Evolutionary conservation across 2,329 filamentous ascomycete genomes (phyloP).

Genomic region (Alternaria panax): DNA sequence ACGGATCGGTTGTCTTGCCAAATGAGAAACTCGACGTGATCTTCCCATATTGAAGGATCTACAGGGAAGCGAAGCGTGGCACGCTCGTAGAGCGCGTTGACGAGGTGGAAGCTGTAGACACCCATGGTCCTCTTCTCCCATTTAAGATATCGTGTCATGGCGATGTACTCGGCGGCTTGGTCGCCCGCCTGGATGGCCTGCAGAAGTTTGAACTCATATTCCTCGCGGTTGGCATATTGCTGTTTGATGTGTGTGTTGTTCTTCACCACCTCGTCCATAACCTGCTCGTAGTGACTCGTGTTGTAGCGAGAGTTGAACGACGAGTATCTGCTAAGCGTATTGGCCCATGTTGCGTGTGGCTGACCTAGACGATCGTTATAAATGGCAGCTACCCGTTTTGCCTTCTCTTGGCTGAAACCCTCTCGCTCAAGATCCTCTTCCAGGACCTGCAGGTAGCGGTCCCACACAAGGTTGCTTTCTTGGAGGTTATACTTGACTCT

Average conservation of each 20-base stretch:
- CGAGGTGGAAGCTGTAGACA: slow-evolving; percentile 60
- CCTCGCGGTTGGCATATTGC: slow-evolving; percentile 69
- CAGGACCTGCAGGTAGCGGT: slow-evolving; percentile 77
- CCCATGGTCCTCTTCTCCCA: slow-evolving; percentile 77
- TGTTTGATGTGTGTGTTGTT: slow-evolving; percentile 69
- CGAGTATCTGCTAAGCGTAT: slow-evolving; percentile 77
- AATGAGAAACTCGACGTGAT: slow-evolving; percentile 78
- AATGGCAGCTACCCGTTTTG: slow-evolving; percentile 71
- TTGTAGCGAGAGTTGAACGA: slow-evolving; percentile 77
- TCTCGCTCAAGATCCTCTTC: slow-evolving; percentile 69
- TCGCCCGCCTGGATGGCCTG: slow-evolving; percentile 66
- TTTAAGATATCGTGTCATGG: slow-evolving; percentile 74
- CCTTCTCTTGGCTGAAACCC: slow-evolving; percentile 60
- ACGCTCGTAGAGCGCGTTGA: slow-evolving; percentile 75
- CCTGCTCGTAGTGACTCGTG: slow-evolving; percentile 72
- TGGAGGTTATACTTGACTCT: slow-evolving; percentile 76
- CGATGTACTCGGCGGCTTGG: slow-evolving; percentile 62
- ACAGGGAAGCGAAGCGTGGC: slow-evolving; percentile 77
- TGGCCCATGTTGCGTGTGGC: slow-evolving; percentile 78
- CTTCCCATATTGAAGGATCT: slow-evolving; percentile 80
- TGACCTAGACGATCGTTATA: slow-evolving; percentile 74
- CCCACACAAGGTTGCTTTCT: slow-evolving; percentile 81
- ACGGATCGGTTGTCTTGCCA: slow-evolving; percentile 56
- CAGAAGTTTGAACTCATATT: slow-evolving; percentile 71
- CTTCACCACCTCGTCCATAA: slow-evolving; percentile 73